phyloP scores from a whole-genome alignment of 768 basidiomycete species.

The Hydnomerulius pinastri region DNA sequence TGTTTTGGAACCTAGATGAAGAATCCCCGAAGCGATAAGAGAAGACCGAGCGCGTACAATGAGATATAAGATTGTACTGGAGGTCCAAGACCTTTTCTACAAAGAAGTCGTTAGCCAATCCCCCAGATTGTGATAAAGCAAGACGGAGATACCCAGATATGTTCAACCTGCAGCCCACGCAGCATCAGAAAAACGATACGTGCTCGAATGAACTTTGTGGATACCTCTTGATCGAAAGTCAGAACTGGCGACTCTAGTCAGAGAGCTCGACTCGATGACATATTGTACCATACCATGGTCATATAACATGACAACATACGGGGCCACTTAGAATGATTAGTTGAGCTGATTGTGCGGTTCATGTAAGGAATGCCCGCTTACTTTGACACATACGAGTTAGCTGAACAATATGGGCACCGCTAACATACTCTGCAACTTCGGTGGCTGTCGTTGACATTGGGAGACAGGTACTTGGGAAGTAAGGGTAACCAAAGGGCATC shows the following conservation, averaged over 20 bases:
- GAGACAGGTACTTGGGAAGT: too few relatives aligned
- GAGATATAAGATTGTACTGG: not conserved
- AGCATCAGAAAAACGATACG: not conserved
- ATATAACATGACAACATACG: constrained; percentile 4
- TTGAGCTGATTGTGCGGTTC: too few relatives aligned
- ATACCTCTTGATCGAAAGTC: constrained; percentile 6
- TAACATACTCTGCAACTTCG: not conserved
- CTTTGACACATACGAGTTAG: constrained; percentile 5
- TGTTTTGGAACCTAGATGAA: not conserved
- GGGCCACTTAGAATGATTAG: not conserved
- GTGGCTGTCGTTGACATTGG: not conserved
- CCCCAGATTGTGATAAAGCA: not conserved
- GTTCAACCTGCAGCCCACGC: not conserved
- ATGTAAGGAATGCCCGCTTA: not conserved
- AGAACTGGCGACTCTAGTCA: constrained; percentile 1
- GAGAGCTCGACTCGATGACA: not conserved
- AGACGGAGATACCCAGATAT: constrained; percentile 1
- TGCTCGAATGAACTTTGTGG: not conserved
- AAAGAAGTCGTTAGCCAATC: not conserved
- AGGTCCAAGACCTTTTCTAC: constrained; percentile 1
- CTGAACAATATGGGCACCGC: not conserved
- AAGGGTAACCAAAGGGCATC: too few relatives aligned
- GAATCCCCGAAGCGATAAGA: too few relatives aligned
- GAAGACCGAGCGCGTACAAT: constrained; percentile 1
- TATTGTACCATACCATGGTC: constrained; percentile 1